A percentile compares a stretch with the other conserved stretches of the same genome.
Conservation (phyloP, 2,329 filamentous ascomycete genomes). For the Microdochium bolleyi region DNA sequence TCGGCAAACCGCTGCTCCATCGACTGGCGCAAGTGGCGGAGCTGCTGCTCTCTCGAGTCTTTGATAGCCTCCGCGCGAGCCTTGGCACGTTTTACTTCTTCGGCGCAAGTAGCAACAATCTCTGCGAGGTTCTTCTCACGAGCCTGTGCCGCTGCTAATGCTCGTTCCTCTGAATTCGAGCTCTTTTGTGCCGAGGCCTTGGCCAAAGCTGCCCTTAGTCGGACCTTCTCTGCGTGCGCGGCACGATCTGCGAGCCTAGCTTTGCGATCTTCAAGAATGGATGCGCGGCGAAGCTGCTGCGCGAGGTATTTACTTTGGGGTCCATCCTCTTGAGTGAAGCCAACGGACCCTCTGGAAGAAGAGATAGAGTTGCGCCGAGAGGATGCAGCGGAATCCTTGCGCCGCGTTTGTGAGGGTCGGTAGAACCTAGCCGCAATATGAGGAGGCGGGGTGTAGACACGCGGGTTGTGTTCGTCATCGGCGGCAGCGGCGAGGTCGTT, state of each 20-base stretch:
- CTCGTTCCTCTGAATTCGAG: slow-evolving; percentile 65
- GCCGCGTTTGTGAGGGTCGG: slow-evolving; percentile 55
- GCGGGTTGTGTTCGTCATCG: slow-evolving; percentile 18
- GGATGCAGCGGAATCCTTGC: slow-evolving; percentile 69
- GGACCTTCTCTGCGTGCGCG: slow-evolving; percentile 76
- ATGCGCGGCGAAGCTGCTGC: slow-evolving; percentile 71
- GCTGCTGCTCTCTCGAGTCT: slow-evolving; percentile 69
- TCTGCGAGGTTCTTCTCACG: slow-evolving; percentile 75
- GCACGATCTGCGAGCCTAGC: slow-evolving; percentile 73
- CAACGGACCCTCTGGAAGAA: slow-evolving; percentile 63
- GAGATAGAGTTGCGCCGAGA: slow-evolving; percentile 75
- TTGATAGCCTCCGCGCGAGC: slow-evolving; percentile 77
- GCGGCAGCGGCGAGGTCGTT: slow-evolving; percentile 25
- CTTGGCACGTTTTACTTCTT: slow-evolving; percentile 77
- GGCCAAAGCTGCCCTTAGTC: slow-evolving; percentile 64
- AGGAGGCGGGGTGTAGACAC: slow-evolving; percentile 57
- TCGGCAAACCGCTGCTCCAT: slow-evolving; percentile 77
- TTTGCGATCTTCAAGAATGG: slow-evolving; percentile 74
- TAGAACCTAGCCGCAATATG: slow-evolving; percentile 75
- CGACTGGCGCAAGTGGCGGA: slow-evolving; percentile 59
- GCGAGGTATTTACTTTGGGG: slow-evolving; percentile 71
- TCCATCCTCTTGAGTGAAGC: slow-evolving; percentile 41
- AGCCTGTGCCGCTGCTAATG: slow-evolving; percentile 68
- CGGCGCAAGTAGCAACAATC: slow-evolving; percentile 72
- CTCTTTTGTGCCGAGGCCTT: slow-evolving; percentile 60